Conservation (phyloP, 345 rosid genomes). For the Populus ilicifolia region DNA sequence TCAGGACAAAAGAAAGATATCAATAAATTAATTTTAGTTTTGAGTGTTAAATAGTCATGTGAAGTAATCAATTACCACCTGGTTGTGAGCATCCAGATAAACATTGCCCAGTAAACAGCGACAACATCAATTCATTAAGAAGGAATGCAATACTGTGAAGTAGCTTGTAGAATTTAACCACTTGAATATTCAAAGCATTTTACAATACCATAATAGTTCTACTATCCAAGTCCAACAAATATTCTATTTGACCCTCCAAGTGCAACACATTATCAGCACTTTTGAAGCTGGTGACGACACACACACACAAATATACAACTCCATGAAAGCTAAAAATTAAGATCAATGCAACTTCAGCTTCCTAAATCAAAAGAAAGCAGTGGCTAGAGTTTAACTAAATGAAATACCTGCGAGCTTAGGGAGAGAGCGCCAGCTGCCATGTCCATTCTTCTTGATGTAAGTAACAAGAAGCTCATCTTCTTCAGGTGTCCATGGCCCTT, state of each 20-base stretch:
- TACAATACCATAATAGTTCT: not conserved
- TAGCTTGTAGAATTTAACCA: not conserved
- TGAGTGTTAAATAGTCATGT: not conserved
- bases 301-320: not conserved
- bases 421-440: slow-evolving; percentile 41
- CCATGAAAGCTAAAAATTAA: not conserved
- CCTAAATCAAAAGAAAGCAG: not conserved
- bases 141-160: not conserved
- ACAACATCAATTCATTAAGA: not conserved
- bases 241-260: not conserved
- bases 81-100: not conserved
- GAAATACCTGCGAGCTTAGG: slow-evolving; percentile 30
- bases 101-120: no score
- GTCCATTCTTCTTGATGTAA: slow-evolving; percentile 30
- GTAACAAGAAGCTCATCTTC: slow-evolving; percentile 30
- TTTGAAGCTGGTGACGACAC: not conserved
- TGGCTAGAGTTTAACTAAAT: not conserved
- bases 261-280: not conserved
- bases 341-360: not conserved
- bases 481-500: slow-evolving; percentile 37
- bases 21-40: no score
- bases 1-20: not conserved
- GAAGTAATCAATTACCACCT: not conserved
- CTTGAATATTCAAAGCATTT: not conserved
- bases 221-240: not conserved